These are phyloP conservation scores for Malus hybrid DNA, from an alignment of 331 rosid genomes.

Conservation along the genomic window DNA sequence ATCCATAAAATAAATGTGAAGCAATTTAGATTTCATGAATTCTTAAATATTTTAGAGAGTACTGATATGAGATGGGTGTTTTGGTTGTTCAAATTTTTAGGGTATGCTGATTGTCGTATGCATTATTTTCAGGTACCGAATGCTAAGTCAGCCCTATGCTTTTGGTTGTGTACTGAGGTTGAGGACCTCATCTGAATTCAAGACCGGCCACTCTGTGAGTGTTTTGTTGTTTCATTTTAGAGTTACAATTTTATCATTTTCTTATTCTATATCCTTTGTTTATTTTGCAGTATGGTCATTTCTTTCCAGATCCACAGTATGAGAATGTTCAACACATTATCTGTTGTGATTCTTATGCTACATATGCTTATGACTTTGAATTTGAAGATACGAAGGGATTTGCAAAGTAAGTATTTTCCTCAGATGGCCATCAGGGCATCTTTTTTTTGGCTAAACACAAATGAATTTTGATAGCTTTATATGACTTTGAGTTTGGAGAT, in stretches of 20 bases:
- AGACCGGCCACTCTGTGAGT: constrained; percentile 85
- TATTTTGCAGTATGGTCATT: constrained; percentile 92
- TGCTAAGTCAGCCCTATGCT: constrained; percentile 94
- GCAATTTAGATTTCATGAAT: background rate
- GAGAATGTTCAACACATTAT: constrained; percentile 95
- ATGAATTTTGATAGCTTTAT: background rate
- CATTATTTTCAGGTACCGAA: constrained; percentile 66
- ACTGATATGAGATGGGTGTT: background rate
- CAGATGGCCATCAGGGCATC: constrained; percentile 3
- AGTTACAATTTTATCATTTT: constrained; percentile 1
- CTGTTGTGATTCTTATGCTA: constrained; percentile 94
- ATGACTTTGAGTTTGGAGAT: background rate
- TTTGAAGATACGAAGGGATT: constrained; percentile 78
- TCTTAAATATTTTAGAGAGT: background rate
- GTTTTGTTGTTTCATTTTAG: constrained; percentile 14
- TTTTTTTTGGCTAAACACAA: background rate
- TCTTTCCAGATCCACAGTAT: constrained; percentile 97
- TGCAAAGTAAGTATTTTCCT: constrained; percentile 51
- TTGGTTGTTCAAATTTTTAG: background rate
- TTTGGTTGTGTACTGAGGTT: constrained; percentile 79
- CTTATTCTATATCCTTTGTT: constrained; percentile 19
- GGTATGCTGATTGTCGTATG: constrained; percentile 10
- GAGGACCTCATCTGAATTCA: constrained; percentile 88
- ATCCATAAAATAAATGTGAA: background rate
- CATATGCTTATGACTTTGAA: constrained; percentile 92